Evolutionary conservation across 108 stramenopile species (phyloP), one percentile per base, ranked within the genome.

Genomic region (Nitzschia sp.): DNA sequence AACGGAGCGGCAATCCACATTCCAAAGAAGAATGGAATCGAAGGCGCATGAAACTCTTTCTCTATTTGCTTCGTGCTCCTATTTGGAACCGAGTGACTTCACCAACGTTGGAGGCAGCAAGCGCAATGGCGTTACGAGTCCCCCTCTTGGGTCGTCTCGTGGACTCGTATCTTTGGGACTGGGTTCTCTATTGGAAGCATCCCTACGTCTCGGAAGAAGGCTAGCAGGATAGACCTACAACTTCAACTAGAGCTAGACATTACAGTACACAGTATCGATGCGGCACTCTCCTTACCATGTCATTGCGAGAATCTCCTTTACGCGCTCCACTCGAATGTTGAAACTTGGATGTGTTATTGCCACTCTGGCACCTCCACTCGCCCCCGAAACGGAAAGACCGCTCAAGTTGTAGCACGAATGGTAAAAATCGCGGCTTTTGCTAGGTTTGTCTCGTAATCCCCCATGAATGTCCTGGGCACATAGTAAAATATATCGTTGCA

Each of bases 401-500:
- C 86, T 86, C 19, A 99, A 74, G 53, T 94, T 95, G 93, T 99
- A 99, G 79, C 98, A 99, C 1, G 92, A 90, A 83, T 99, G 99
- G 71, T 99, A 99, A 71, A 94, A 98, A 72, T 99, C 99, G 18
- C 96, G 70, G 11, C 76, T 48, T 68, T 95, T 97, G 70, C 86
- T 84, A 1, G 94, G 95, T 64, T 94, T 96, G 77, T 94, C 97
- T 17, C 93, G 82, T 46, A 99, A 68, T 1, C 99, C 99, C n/a
- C 99, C 99, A 51, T 96, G 93, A 19, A 88, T 68, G 51, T 97
- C 91, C 82, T 99, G 99, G 8, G 95, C 96, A 80, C 99, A 99
- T 2, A 95, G 80, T 23, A 98, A 64, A 63, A 98, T 88, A 75
- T 98, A 99, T 48, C 94, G 72, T 72, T 99, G 94, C n/a, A 98